phyloP scores from a whole-genome alignment of 345 rosid species.

The Rhodamnia rubescens region DNA sequence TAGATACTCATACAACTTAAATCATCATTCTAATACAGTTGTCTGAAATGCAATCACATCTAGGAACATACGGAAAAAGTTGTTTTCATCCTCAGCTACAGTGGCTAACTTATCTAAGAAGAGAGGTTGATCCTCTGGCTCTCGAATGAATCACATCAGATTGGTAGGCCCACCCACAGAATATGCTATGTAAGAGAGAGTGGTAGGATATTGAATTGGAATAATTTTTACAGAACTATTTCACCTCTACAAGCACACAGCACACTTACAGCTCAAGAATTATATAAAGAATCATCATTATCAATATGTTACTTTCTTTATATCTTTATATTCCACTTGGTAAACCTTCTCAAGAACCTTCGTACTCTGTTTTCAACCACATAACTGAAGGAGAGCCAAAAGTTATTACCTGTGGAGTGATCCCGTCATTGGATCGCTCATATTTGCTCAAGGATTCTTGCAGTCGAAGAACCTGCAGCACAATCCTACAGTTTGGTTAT shows the following conservation, averaged over 20 bases:
- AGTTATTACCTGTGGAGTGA: conserved; percentile 66
- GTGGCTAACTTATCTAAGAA: neutral
- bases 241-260: neutral
- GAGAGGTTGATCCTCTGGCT: neutral
- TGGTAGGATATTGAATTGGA: neutral
- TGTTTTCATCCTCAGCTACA: neutral
- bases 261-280: neutral
- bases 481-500: neutral
- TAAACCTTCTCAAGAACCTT: neutral
- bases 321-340: neutral
- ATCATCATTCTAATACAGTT: neutral
- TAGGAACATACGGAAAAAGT: neutral
- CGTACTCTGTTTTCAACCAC: neutral
- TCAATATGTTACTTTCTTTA: neutral
- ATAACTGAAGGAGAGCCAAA: neutral
- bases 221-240: neutral
- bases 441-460: conserved; percentile 93
- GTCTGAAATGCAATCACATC: neutral
- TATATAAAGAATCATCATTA: neutral
- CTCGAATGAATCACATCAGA: neutral
- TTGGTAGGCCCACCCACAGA: neutral
- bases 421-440: conserved; percentile 75
- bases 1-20: neutral
- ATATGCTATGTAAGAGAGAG: neutral
- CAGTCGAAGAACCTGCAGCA: conserved; percentile 62